Evolutionary conservation across 768 basidiomycete genomes (phyloP).

Genomic region (Nevesoporus exiguus): DNA sequence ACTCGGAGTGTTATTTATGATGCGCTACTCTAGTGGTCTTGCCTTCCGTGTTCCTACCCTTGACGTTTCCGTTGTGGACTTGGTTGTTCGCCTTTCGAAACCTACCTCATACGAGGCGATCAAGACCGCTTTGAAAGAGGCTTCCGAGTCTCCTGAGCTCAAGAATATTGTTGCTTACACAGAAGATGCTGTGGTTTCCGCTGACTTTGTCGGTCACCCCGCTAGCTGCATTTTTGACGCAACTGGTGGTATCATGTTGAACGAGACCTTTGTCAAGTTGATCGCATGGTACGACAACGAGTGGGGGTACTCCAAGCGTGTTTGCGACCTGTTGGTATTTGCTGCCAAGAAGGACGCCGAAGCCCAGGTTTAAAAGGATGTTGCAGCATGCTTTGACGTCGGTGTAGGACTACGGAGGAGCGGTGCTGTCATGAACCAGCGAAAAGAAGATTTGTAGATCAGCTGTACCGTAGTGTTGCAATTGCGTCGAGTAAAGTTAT

Average conservation of each 20-base stretch:
- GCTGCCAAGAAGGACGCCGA: slow-evolving; percentile 69
- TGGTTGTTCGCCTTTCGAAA: slow-evolving; percentile 91
- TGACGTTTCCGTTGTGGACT: slow-evolving; percentile 97
- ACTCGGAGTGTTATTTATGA: slow-evolving; percentile 3
- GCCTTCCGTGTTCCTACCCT: slow-evolving; percentile 96
- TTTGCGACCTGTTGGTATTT: slow-evolving; percentile 83
- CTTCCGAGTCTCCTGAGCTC: slow-evolving; percentile 58
- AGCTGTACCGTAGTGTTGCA: slow-evolving; percentile 13
- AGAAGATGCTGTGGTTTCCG: slow-evolving; percentile 89
- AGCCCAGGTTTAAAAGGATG: slow-evolving; percentile 15
- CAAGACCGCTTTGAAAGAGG: slow-evolving; percentile 80
- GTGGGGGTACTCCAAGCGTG: slow-evolving; percentile 92
- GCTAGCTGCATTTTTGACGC: slow-evolving; percentile 94
- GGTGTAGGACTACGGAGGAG: slow-evolving; percentile 17
- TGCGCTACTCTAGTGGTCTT: slow-evolving; percentile 57
- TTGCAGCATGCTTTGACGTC: not conserved
- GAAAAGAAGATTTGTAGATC: slow-evolving; percentile 2
- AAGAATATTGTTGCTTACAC: slow-evolving; percentile 87
- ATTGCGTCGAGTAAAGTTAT: slow-evolving; percentile 1
- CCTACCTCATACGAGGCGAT: slow-evolving; percentile 83
- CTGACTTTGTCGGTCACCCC: slow-evolving; percentile 81
- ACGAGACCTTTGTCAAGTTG: slow-evolving; percentile 92
- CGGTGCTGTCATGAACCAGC: not conserved
- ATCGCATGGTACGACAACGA: slow-evolving; percentile 96
- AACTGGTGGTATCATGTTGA: slow-evolving; percentile 87